A percentile compares a stretch with the other conserved stretches of the same genome.
Conservation (phyloP, 805 yeast genomes). For the Suhomyces faveliae region DNA sequence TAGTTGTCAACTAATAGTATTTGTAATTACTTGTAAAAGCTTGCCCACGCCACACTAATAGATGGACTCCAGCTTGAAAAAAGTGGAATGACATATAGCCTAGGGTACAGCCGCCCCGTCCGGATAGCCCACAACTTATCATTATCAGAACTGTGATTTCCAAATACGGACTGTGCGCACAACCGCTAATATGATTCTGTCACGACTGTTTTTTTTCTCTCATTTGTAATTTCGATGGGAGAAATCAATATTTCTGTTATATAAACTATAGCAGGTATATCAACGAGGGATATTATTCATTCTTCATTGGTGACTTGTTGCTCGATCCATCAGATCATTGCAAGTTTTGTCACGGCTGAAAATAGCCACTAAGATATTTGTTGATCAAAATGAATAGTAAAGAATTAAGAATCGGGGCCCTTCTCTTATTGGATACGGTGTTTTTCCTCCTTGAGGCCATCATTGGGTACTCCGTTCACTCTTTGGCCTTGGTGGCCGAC, state of each 20-base stretch:
- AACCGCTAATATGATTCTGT: not conserved
- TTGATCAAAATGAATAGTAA: conserved; percentile 42
- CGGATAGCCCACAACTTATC: not conserved
- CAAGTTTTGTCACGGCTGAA: no score
- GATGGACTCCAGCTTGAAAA: no score
- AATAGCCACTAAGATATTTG: no score
- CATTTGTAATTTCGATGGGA: not conserved
- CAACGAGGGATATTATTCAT: not conserved
- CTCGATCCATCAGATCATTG: no score
- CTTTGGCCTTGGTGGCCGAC: conserved; percentile 92
- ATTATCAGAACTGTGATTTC: no score
- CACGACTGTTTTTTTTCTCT: not conserved
- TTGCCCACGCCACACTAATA: no score
- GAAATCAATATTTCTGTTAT: not conserved
- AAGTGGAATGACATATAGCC: no score
- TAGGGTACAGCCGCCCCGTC: not conserved
- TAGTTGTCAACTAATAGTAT: no score
- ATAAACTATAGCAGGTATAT: not conserved
- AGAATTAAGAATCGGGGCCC: conserved; percentile 68
- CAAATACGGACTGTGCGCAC: not conserved
- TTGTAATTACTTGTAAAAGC: no score
- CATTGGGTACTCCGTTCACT: conserved; percentile 88
- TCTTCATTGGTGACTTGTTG: no score
- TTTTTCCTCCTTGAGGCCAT: conserved; percentile 85
- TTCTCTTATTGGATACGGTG: conserved; percentile 71